A percentile compares a stretch with the other conserved stretches of the same genome.
phyloP scores from a whole-genome alignment of 108 stramenopile species.

The Pseudonitzschia pungens region DNA sequence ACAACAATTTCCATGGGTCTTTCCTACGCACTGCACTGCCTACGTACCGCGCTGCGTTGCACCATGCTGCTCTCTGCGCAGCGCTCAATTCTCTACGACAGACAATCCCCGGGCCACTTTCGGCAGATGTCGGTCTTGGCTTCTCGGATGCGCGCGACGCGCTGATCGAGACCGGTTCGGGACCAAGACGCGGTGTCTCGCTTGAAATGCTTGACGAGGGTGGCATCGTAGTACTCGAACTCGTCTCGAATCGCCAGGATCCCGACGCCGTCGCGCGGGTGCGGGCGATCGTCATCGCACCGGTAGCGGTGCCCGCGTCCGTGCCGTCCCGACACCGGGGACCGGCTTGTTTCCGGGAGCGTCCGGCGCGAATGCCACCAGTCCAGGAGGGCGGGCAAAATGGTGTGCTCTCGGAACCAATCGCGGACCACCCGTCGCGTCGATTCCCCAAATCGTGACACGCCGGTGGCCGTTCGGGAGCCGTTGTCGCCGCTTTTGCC shows the following conservation, averaged over 20 bases:
- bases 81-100: background rate
- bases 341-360: background rate
- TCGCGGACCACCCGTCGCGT: background rate
- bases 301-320: too few species aligned
- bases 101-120: background rate
- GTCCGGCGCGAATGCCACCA: background rate
- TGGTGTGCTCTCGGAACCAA: slow-evolving; percentile 12
- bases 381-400: background rate
- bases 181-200: slow-evolving; percentile 33
- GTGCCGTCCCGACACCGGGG: too few species aligned
- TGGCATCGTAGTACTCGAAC: slow-evolving; percentile 34
- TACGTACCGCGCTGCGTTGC: too few species aligned
- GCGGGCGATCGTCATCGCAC: background rate
- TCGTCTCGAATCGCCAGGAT: slow-evolving; percentile 19
- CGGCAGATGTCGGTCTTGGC: slow-evolving; percentile 3
- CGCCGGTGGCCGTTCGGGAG: background rate
- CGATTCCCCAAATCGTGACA: background rate
- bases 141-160: slow-evolving; percentile 32
- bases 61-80: too few species aligned
- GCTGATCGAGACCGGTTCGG: slow-evolving; percentile 30
- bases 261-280: background rate
- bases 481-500: background rate
- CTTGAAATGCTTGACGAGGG: slow-evolving; percentile 39
- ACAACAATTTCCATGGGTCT: too few species aligned
- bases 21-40: too few species aligned